phyloP scores from a whole-genome alignment of 495 filamentous ascomycete species.

The Bacidia rubella region DNA sequence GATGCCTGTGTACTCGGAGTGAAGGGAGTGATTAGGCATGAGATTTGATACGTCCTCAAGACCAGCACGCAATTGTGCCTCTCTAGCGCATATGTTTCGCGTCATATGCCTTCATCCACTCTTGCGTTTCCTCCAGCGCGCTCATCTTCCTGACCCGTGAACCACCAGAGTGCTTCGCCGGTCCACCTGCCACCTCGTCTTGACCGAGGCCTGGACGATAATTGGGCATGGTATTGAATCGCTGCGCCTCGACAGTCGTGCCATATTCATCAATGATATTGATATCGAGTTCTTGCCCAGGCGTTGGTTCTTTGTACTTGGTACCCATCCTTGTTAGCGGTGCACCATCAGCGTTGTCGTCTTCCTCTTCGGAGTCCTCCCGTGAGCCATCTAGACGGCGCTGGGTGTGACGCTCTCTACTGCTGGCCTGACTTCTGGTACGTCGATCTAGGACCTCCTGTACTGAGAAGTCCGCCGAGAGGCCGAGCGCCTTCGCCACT shows the following conservation, averaged over 20 bases:
- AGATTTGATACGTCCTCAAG: no score
- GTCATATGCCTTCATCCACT: no score
- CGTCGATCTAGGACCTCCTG: background rate
- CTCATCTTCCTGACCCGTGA: no score
- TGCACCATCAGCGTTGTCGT: conserved; percentile 2
- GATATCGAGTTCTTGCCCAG: background rate
- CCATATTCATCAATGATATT: background rate
- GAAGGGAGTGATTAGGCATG: no score
- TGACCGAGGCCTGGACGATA: conserved; percentile 1
- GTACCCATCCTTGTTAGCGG: conserved; percentile 1
- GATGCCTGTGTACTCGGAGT: no score
- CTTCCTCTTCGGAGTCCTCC: background rate
- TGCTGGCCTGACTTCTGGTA: background rate
- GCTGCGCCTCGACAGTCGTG: background rate
- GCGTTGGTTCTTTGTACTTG: background rate
- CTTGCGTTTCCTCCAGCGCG: no score
- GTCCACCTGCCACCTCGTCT: background rate
- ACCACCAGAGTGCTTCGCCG: no score
- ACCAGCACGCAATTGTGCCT: no score
- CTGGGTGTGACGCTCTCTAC: background rate
- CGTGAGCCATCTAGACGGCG: no score
- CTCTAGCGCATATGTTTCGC: no score
- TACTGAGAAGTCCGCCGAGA: background rate
- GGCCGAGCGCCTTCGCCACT: conserved; percentile 55
- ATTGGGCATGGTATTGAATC: conserved; percentile 2